Conservation (phyloP, 768 basidiomycete genomes). For the Boletus insuetus region DNA sequence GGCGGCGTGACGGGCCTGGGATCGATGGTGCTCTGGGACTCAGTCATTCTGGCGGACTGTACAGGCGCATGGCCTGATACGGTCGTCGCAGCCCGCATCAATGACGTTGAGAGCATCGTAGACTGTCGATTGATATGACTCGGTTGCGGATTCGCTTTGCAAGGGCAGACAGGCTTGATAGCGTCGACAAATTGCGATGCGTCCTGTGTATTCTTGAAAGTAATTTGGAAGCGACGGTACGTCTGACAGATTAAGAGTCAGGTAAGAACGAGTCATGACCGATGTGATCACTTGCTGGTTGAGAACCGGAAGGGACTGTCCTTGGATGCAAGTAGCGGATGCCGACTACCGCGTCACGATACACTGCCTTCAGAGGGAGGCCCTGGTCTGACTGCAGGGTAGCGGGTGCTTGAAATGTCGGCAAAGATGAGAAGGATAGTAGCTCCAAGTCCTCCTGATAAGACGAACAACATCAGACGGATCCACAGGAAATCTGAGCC, state of each 20-base stretch:
- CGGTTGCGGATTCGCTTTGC: constrained; percentile 53
- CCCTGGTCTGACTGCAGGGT: constrained; percentile 43
- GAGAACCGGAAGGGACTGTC: constrained; percentile 25
- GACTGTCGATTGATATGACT: constrained; percentile 18
- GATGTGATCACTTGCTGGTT: constrained; percentile 28
- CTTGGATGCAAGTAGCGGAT: constrained; percentile 67
- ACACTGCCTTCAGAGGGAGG: constrained; percentile 78
- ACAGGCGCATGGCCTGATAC: not conserved
- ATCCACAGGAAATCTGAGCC: not conserved
- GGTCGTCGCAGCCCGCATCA: constrained; percentile 19
- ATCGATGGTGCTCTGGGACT: constrained; percentile 7
- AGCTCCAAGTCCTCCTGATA: constrained; percentile 76
- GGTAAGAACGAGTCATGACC: not conserved
- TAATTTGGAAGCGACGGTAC: constrained; percentile 76
- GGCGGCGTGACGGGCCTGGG: constrained; percentile 5
- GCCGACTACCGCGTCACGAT: constrained; percentile 69
- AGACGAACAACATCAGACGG: constrained; percentile 5
- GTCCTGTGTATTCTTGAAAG: constrained; percentile 50
- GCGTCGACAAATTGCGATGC: constrained; percentile 58
- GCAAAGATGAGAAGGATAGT: constrained; percentile 57
- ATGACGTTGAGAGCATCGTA: constrained; percentile 12
- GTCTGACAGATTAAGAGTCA: constrained; percentile 38
- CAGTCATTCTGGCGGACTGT: not conserved
- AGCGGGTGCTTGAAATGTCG: constrained; percentile 26
- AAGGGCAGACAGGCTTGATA: constrained; percentile 70